phyloP scores from a whole-genome alignment of 1,139 yeast genomes.

The Pneumocystis oryctolagi region DNA sequence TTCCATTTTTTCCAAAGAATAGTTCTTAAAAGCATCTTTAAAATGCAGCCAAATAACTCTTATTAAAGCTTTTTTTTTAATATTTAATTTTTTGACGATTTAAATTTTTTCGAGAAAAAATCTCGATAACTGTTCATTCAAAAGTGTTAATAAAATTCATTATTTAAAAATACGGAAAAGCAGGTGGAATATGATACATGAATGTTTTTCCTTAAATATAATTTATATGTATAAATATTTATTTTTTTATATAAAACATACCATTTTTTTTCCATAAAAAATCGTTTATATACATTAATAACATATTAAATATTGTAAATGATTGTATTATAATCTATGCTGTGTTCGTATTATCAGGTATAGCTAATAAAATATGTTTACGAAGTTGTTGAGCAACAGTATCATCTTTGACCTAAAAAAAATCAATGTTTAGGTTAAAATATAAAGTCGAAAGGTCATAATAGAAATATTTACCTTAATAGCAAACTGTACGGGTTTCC shows the following conservation, averaged over 20 bases:
- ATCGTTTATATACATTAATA: background rate
- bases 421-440: background rate
- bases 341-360: background rate
- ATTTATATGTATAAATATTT: too few relatives aligned
- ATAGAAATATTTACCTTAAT: constrained; percentile 20
- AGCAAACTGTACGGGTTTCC: constrained; percentile 67
- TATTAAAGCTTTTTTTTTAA: background rate
- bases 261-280: background rate
- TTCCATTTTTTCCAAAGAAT: background rate
- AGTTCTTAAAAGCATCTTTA: background rate
- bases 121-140: background rate
- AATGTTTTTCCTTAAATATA: too few relatives aligned
- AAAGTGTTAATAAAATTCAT: background rate
- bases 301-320: background rate
- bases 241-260: too few relatives aligned
- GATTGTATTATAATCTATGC: background rate
- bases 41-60: background rate
- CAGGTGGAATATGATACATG: too few relatives aligned
- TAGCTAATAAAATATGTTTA: background rate
- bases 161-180: too few relatives aligned
- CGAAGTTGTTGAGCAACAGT: background rate
- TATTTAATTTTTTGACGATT: background rate
- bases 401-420: background rate
- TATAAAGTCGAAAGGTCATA: background rate
- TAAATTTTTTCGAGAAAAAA: background rate